Percentiles rank a stretch among this genome's conserved stretches.
Conservation (phyloP, 106 monocot genomes). For the Apostasia shenzhenica region DNA sequence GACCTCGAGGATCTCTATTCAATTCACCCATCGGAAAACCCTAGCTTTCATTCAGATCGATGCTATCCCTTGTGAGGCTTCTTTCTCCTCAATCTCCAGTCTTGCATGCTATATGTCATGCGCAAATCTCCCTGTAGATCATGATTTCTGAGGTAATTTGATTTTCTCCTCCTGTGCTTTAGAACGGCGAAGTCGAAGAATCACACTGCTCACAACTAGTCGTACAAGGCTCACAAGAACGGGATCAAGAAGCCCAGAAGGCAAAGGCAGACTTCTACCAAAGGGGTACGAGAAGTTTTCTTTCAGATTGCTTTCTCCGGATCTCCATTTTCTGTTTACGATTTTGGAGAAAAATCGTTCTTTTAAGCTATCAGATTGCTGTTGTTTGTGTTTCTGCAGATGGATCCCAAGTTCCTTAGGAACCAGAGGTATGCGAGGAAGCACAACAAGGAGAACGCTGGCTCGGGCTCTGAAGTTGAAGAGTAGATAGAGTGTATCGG, state of each 20-base stretch:
- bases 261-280: slow-evolving; percentile 48
- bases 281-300: slow-evolving; percentile 20
- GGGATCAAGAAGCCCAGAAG: slow-evolving; percentile 54
- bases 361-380: too few relatives aligned
- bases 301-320: too few relatives aligned
- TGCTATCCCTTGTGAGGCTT: too few relatives aligned
- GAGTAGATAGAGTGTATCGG: slow-evolving; percentile 15
- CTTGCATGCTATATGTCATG: too few relatives aligned
- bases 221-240: slow-evolving; percentile 55
- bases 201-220: slow-evolving; percentile 60
- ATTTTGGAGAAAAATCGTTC: too few relatives aligned
- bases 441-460: slow-evolving; percentile 33
- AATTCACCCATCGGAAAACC: too few relatives aligned
- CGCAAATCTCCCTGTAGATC: too few relatives aligned
- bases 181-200: slow-evolving; percentile 68
- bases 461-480: slow-evolving; percentile 21
- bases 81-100: too few relatives aligned
- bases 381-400: slow-evolving; percentile 14
- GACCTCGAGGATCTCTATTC: too few relatives aligned
- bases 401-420: slow-evolving; percentile 59
- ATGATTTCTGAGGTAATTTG: background rate
- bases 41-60: too few relatives aligned
- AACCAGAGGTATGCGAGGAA: slow-evolving; percentile 64
- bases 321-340: too few relatives aligned
- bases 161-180: background rate